Percentiles rank a stretch among this genome's conserved stretches.
phyloP scores from a whole-genome alignment of 805 yeast species.

The Hanseniaspora hatyaiensis region DNA sequence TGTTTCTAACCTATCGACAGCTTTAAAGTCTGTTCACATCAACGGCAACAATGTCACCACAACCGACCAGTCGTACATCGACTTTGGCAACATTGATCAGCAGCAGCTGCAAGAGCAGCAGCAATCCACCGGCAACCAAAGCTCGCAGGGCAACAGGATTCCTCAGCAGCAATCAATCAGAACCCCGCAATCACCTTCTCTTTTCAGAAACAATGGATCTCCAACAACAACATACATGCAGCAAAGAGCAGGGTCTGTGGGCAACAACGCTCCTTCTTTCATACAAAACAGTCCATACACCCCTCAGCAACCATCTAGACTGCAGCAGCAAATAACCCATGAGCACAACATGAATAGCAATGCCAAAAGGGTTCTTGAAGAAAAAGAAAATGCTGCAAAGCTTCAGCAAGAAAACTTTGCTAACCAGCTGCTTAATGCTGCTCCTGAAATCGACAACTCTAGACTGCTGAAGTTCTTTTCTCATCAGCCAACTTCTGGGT shows the following conservation, averaged over 20 bases:
- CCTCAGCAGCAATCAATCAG: background rate
- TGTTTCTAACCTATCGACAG: constrained; percentile 30
- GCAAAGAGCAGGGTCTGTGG: constrained; percentile 13
- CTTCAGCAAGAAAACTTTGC: constrained; percentile 17
- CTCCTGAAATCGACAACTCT: constrained; percentile 34
- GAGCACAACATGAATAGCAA: too few relatives aligned
- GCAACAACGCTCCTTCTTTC: constrained; percentile 9
- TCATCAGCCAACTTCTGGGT: constrained; percentile 70
- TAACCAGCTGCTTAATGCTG: constrained; percentile 9
- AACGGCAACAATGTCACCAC: constrained; percentile 24
- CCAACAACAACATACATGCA: constrained; percentile 17
- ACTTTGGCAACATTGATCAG: constrained; percentile 20
- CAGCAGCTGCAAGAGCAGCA: constrained; percentile 19
- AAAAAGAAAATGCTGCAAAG: constrained; percentile 8
- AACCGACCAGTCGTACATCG: constrained; percentile 26
- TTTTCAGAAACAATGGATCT: constrained; percentile 15
- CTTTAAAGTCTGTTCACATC: constrained; percentile 29
- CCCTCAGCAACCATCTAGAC: constrained; percentile 17
- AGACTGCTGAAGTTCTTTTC: constrained; percentile 61
- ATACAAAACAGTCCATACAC: constrained; percentile 13
- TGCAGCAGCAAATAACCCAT: constrained; percentile 24
- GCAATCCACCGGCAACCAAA: constrained; percentile 11
- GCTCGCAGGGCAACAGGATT: constrained; percentile 18
- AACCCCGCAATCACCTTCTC: constrained; percentile 14
- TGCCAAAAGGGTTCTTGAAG: constrained; percentile 2